phyloP scores from a whole-genome alignment of 768 basidiomycete genomes.

The Hericium rajendrae region DNA sequence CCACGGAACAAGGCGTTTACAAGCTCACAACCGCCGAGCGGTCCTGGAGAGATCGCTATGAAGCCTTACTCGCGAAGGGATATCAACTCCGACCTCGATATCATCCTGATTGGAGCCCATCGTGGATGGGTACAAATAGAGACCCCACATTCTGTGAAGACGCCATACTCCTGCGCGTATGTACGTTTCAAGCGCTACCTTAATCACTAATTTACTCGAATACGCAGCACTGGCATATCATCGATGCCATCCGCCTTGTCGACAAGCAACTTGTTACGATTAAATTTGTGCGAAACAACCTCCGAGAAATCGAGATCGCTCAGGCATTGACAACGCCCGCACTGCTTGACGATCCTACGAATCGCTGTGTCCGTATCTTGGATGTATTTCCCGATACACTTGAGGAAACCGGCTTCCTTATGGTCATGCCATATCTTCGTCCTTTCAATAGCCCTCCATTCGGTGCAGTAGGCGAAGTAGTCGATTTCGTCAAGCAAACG shows the following conservation, averaged over 20 bases:
- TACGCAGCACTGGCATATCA: background rate
- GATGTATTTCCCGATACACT: background rate
- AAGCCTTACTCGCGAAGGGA: background rate
- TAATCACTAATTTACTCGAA: background rate
- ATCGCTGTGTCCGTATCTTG: background rate
- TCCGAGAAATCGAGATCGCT: background rate
- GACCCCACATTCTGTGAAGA: background rate
- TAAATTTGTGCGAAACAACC: background rate
- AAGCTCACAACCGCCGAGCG: background rate
- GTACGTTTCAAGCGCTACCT: background rate
- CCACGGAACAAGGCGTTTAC: background rate
- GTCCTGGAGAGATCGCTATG: background rate
- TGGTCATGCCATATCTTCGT: background rate
- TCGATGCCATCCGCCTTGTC: background rate
- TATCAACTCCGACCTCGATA: background rate
- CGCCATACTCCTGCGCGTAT: background rate
- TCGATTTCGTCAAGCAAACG: background rate
- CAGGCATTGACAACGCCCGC: background rate
- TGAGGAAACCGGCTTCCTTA: background rate
- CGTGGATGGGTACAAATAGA: background rate
- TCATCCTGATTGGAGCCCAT: background rate
- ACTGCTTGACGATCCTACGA: background rate
- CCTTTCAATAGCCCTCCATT: background rate
- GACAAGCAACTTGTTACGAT: background rate
- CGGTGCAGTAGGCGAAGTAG: background rate